Evolutionary conservation across 2,329 filamentous ascomycete genomes (phyloP).

Genomic region (Xylogone sp.): DNA sequence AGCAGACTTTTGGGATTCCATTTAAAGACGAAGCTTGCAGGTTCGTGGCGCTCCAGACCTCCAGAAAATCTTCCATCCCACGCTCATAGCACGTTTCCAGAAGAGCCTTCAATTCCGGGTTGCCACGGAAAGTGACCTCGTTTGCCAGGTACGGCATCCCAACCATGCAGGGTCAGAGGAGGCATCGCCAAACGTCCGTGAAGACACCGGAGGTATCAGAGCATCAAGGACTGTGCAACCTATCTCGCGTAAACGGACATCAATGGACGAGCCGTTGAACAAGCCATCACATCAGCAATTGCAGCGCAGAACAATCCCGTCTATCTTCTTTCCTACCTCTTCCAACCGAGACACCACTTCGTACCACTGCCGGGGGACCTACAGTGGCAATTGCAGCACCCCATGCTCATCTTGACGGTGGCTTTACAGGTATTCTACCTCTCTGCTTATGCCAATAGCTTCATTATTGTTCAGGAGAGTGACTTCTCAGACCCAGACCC

Average conservation of each 20-base stretch:
- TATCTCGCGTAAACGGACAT: too few relatives aligned
- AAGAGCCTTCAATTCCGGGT: neutral
- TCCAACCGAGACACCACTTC: neutral
- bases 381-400: neutral
- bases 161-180: neutral
- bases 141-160: neutral
- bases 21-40: neutral
- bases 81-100: neutral
- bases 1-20: neutral
- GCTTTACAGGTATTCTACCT: too few relatives aligned
- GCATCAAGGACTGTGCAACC: neutral
- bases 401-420: too few relatives aligned
- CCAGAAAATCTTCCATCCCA: neutral
- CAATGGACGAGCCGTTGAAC: too few relatives aligned
- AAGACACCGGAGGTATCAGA: neutral
- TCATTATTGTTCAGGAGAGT: too few relatives aligned
- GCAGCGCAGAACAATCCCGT: neutral
- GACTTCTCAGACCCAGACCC: neutral
- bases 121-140: neutral
- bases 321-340: neutral
- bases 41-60: neutral
- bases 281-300: neutral
- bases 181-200: neutral
- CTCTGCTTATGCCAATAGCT: too few relatives aligned
- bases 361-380: neutral